These are phyloP conservation scores for Cochlearia excelsa DNA, from an alignment of 345 rosid species.

Conservation along the genomic window DNA sequence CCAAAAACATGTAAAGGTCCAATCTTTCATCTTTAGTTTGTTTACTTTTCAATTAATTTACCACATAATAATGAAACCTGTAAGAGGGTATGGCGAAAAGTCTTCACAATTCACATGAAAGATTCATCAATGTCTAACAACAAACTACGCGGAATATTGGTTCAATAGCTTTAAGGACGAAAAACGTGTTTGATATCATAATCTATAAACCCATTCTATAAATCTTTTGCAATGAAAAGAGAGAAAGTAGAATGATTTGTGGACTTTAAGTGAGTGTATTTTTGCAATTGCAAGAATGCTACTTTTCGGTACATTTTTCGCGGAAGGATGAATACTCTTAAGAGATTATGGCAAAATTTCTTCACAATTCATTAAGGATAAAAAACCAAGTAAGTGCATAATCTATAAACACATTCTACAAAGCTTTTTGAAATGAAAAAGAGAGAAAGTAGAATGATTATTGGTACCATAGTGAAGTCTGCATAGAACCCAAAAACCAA, in stretches of 20 bases:
- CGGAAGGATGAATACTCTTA: too few relatives aligned
- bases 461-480: slow-evolving; percentile 65
- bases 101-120: too few relatives aligned
- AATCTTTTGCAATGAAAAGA: background rate
- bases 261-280: too few relatives aligned
- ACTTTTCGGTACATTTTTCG: too few relatives aligned
- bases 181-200: background rate
- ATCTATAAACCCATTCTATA: background rate
- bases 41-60: background rate
- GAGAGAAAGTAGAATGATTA: slow-evolving; percentile 1
- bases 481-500: slow-evolving; percentile 86
- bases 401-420: background rate
- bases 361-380: too few relatives aligned
- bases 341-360: too few relatives aligned
- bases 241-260: background rate
- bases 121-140: background rate
- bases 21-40: background rate
- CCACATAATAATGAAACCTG: background rate
- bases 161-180: background rate
- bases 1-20: background rate
- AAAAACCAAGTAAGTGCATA: background rate
- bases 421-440: background rate
- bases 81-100: too few relatives aligned
- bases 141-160: background rate
- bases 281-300: too few relatives aligned